A percentile compares a stretch with the other conserved stretches of the same genome.
phyloP scores from a whole-genome alignment of 805 yeast species.

The Yamadazyma akitaensis region DNA sequence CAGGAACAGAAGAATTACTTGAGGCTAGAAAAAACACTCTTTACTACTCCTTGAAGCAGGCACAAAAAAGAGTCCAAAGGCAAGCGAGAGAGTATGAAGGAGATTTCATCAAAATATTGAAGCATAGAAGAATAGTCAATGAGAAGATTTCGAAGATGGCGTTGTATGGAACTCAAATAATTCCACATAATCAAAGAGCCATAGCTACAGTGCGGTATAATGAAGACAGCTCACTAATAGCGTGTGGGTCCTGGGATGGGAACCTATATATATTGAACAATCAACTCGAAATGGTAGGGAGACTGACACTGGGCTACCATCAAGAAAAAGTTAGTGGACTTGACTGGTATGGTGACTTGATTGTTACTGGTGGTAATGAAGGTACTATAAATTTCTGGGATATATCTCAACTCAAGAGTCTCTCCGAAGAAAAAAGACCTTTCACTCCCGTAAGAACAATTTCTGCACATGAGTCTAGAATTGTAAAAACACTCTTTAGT shows the following conservation, averaged over 20 bases:
- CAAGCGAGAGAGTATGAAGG: conserved; percentile 28
- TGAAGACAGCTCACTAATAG: conserved; percentile 36
- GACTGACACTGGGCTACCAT: conserved; percentile 41
- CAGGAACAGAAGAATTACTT: conserved; percentile 57
- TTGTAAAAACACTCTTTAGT: conserved; percentile 61
- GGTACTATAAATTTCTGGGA: conserved; percentile 35
- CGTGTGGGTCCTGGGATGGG: conserved; percentile 87
- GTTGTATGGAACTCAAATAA: conserved; percentile 65
- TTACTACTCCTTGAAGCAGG: conserved; percentile 44
- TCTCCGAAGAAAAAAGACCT: conserved; percentile 4
- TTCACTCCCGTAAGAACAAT: conserved; percentile 17
- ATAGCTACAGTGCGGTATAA: conserved; percentile 55
- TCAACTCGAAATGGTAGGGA: conserved; percentile 28
- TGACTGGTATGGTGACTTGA: conserved; percentile 48
- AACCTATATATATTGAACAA: conserved; percentile 48
- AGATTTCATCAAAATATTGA: conserved; percentile 43
- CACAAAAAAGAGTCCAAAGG: conserved; percentile 39
- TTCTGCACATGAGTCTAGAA: conserved; percentile 46
- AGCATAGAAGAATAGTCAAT: conserved; percentile 44
- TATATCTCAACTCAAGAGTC: background rate
- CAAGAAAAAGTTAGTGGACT: conserved; percentile 68
- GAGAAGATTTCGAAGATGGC: conserved; percentile 32
- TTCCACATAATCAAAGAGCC: conserved; percentile 58
- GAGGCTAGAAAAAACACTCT: conserved; percentile 53
- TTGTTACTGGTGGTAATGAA: conserved; percentile 39